A percentile compares a stretch with the other conserved stretches of the same genome.
phyloP scores from a whole-genome alignment of 805 yeast genomes.

The Geotrichum ghanense region DNA sequence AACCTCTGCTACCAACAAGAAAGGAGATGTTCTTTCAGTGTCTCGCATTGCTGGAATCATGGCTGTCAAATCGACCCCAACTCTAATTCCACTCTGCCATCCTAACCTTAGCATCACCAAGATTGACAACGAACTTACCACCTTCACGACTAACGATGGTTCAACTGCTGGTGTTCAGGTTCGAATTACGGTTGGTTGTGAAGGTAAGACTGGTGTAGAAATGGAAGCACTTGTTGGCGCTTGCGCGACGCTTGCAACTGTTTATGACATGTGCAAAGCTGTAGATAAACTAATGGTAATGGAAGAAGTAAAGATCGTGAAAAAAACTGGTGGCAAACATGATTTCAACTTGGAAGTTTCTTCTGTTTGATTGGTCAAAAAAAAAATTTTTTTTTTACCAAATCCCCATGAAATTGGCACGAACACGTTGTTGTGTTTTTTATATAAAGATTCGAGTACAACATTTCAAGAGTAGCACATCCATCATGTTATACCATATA shows the following conservation, averaged over 20 bases:
- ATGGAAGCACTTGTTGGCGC: conserved; percentile 46
- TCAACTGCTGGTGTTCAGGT: conserved; percentile 21
- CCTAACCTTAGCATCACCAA: conserved; percentile 32
- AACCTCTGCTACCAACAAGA: conserved; percentile 29
- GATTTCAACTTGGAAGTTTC: conserved; percentile 17
- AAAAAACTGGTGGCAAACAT: conserved; percentile 35
- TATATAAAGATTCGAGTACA: no score
- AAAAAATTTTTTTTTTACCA: no score
- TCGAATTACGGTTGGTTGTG: conserved; percentile 32
- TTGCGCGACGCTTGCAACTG: conserved; percentile 32
- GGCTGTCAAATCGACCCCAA: conserved; percentile 38
- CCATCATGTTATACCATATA: no score
- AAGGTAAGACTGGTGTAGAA: conserved; percentile 45
- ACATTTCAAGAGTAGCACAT: no score
- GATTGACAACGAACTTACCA: conserved; percentile 20
- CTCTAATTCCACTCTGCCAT: conserved; percentile 41
- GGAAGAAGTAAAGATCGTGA: conserved; percentile 27
- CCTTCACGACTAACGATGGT: neutral
- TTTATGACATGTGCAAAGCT: conserved; percentile 51
- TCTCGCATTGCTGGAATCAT: conserved; percentile 41
- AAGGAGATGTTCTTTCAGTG: conserved; percentile 41
- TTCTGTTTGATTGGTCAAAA: no score
- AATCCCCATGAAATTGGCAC: no score
- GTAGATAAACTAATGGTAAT: conserved; percentile 40
- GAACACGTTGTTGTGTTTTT: no score